Evolutionary conservation across 352 stramenopile genomes (phyloP).

Genomic region (Plasmopara viticola): DNA sequence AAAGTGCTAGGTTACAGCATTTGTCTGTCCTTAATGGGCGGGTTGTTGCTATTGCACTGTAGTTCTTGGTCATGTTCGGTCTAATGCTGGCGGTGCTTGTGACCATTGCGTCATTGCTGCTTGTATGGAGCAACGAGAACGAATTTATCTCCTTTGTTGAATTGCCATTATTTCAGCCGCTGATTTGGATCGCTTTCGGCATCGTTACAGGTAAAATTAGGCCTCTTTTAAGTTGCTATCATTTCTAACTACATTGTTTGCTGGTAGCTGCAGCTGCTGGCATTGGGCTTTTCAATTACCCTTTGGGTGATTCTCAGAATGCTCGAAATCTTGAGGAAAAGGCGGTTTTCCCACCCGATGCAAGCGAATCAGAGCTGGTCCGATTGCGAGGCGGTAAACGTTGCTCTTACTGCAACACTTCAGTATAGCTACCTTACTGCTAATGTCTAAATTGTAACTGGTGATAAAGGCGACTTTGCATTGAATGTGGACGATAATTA

Average conservation of each 20-base stretch:
- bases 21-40: neutral
- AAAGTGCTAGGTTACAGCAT: neutral
- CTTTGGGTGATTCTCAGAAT: slow-evolving; percentile 13
- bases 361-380: slow-evolving; percentile 55
- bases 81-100: slow-evolving; percentile 67
- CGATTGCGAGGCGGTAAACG: slow-evolving; percentile 31
- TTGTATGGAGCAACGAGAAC: slow-evolving; percentile 55
- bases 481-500: neutral
- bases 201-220: slow-evolving; percentile 53
- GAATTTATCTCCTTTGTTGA: slow-evolving; percentile 29
- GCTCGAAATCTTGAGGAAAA: slow-evolving; percentile 49
- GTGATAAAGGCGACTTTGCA: neutral
- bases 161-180: slow-evolving; percentile 68
- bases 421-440: neutral
- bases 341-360: slow-evolving; percentile 44
- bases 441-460: neutral
- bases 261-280: slow-evolving; percentile 30
- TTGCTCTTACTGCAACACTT: slow-evolving; percentile 1
- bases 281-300: slow-evolving; percentile 38
- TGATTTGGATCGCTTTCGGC: slow-evolving; percentile 75
- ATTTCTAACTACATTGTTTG: slow-evolving; percentile 8
- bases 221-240: neutral
- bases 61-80: slow-evolving; percentile 67
- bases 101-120: slow-evolving; percentile 43
- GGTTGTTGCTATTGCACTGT: neutral